phyloP scores from a whole-genome alignment of 2,329 filamentous ascomycete genomes.

The Rasamsonia emersonii region DNA sequence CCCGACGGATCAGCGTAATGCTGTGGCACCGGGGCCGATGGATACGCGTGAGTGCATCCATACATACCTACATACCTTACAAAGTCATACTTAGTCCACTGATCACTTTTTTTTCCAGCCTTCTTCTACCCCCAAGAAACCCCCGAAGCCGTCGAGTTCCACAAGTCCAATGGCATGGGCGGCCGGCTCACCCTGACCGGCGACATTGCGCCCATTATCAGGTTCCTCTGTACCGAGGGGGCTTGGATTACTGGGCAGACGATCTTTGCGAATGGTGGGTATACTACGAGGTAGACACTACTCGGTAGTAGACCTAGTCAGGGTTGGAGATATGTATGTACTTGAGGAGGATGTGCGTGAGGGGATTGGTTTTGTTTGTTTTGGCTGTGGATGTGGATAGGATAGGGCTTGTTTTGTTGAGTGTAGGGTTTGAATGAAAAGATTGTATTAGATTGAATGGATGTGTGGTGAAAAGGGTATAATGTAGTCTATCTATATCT shows the following conservation, averaged over 20 bases:
- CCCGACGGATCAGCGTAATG: conserved; percentile 46
- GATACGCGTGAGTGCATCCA: conserved; percentile 35
- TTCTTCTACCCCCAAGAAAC: conserved; percentile 41
- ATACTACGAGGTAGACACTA: too few relatives aligned
- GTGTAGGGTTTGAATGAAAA: too few relatives aligned
- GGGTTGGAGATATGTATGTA: too few relatives aligned
- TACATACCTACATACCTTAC: neutral
- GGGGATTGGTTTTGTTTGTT: too few relatives aligned
- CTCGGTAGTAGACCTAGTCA: too few relatives aligned
- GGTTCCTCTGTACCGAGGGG: conserved; percentile 38
- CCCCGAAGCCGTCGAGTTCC: conserved; percentile 35
- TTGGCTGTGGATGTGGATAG: too few relatives aligned
- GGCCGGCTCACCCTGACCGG: conserved; percentile 34
- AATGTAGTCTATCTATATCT: too few relatives aligned
- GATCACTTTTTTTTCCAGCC: conserved; percentile 16
- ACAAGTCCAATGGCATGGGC: conserved; percentile 38
- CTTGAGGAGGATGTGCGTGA: too few relatives aligned
- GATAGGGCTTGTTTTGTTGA: too few relatives aligned
- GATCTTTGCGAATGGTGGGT: conserved; percentile 42
- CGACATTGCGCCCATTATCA: conserved; percentile 40
- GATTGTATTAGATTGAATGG: too few relatives aligned
- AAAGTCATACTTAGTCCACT: conserved; percentile 4
- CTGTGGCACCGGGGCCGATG: conserved; percentile 46
- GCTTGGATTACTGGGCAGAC: conserved; percentile 41
- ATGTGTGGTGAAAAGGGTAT: too few relatives aligned